Evolutionary conservation across 2,329 filamentous ascomycete genomes (phyloP).

Genomic region (Trichoderma atrobrunneum): DNA sequence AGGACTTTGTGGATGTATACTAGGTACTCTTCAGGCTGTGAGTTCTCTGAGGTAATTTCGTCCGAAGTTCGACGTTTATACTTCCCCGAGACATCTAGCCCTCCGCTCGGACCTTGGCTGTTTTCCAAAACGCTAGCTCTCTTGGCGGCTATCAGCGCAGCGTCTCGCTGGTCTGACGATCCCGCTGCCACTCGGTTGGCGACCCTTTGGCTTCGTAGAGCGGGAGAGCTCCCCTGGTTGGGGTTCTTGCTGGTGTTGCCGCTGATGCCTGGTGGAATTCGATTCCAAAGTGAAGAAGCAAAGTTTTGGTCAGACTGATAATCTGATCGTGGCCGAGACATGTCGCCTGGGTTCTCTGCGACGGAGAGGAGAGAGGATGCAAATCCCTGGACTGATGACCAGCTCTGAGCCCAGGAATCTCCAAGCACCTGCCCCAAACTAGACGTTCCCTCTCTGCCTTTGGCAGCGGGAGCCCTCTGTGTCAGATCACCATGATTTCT

Average conservation of each 20-base stretch:
- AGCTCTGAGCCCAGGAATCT: conserved; percentile 52
- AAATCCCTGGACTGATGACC: conserved; percentile 55
- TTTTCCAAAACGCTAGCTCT: conserved; percentile 60
- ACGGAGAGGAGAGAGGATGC: conserved; percentile 44
- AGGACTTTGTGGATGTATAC: conserved; percentile 89
- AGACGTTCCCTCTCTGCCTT: background rate
- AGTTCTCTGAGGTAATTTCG: conserved; percentile 50
- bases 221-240: conserved; percentile 49
- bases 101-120: conserved; percentile 58
- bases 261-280: conserved; percentile 23
- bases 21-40: conserved; percentile 69
- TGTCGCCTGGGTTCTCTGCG: conserved; percentile 24
- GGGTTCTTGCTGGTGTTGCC: conserved; percentile 7
- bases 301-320: background rate
- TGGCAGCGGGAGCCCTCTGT: background rate
- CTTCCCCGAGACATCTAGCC: conserved; percentile 52
- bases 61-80: conserved; percentile 69
- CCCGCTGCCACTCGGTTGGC: conserved; percentile 53
- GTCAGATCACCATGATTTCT: background rate
- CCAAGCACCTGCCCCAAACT: conserved; percentile 43
- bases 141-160: conserved; percentile 53
- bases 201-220: conserved; percentile 39
- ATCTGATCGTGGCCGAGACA: conserved; percentile 25
- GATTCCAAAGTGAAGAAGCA: conserved; percentile 22
- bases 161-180: conserved; percentile 51